These are phyloP conservation scores for Rhodotorula diobovata DNA, from an alignment of 768 basidiomycete genomes.

Conservation along the genomic window DNA sequence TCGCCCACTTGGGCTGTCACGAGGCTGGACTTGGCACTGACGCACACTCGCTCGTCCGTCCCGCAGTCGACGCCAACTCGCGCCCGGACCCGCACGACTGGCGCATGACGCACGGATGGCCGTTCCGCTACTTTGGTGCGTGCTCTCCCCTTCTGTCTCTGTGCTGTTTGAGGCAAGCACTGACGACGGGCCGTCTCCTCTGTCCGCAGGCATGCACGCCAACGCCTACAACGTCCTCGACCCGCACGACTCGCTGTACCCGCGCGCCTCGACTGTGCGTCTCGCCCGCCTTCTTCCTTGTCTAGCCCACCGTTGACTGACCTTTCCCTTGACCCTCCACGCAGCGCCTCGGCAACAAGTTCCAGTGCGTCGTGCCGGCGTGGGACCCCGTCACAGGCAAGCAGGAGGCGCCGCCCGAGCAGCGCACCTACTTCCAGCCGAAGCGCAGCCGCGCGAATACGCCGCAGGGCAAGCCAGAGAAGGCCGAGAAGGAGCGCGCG, in stretches of 20 bases:
- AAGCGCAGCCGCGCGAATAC: constrained; percentile 21
- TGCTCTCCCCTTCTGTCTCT: neutral
- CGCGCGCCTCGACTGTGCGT: constrained; percentile 68
- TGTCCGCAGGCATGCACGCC: constrained; percentile 35
- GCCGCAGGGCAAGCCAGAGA: neutral
- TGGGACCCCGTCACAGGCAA: constrained; percentile 14
- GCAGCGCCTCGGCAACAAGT: constrained; percentile 38
- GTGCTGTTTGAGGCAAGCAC: neutral
- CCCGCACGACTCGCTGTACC: constrained; percentile 94
- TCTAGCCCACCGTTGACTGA: neutral
- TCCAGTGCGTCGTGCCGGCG: constrained; percentile 37
- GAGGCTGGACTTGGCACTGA: too few relatives aligned
- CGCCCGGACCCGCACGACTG: constrained; percentile 31
- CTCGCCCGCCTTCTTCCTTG: neutral
- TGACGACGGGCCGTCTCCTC: constrained; percentile 43
- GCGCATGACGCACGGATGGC: constrained; percentile 83
- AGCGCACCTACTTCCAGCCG: constrained; percentile 19
- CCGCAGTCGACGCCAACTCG: neutral
- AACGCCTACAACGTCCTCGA: constrained; percentile 47
- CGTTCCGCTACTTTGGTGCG: constrained; percentile 75
- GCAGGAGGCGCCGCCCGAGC: constrained; percentile 12
- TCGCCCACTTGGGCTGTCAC: neutral
- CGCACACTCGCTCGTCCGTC: neutral
- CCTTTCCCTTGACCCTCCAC: neutral
- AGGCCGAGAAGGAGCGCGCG: neutral